Percentiles rank a stretch among this genome's conserved stretches.
Conservation (phyloP, 345 rosid species). For the Camelina hispida region DNA sequence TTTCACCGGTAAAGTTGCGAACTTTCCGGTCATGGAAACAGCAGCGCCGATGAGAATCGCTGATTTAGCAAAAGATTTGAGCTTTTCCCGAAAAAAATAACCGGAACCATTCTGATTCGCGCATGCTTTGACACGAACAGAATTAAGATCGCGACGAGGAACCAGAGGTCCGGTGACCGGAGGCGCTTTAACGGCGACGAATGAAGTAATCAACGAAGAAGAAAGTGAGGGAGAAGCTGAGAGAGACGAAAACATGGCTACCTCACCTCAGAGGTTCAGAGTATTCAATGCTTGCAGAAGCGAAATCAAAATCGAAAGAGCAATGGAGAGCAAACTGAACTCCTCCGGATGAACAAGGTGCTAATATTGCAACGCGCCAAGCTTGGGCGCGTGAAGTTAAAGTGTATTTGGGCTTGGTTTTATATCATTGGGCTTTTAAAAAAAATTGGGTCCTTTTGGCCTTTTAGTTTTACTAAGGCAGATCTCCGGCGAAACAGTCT, state of each 20-base stretch:
- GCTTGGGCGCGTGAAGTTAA: not conserved
- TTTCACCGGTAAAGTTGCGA: conserved; percentile 53
- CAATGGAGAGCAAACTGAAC: not conserved
- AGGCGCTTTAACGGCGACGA: conserved; percentile 39
- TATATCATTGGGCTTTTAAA: not conserved
- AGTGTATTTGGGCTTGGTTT: not conserved
- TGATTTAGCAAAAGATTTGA: conserved; percentile 57
- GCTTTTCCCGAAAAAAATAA: conserved; percentile 33
- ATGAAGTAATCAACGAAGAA: conserved; percentile 36
- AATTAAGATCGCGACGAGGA: conserved; percentile 33
- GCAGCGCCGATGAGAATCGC: conserved; percentile 60
- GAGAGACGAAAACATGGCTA: conserved; percentile 47
- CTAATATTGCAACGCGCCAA: not conserved
- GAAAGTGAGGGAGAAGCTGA: conserved; percentile 34
- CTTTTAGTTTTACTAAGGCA: not conserved
- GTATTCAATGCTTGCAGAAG: conserved; percentile 24
- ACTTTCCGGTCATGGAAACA: conserved; percentile 53
- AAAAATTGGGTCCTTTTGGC: not conserved
- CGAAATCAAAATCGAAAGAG: conserved; percentile 17
- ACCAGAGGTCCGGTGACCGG: conserved; percentile 35
- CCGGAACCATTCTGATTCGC: conserved; percentile 30
- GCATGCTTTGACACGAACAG: conserved; percentile 41
- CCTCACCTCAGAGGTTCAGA: not conserved
- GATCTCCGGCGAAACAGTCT: conserved; percentile 14
- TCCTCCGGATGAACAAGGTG: conserved; percentile 9